Base-by-base conservation (phyloP, 768 basidiomycete species). In the Calocybe gangraenosa region DNA sequence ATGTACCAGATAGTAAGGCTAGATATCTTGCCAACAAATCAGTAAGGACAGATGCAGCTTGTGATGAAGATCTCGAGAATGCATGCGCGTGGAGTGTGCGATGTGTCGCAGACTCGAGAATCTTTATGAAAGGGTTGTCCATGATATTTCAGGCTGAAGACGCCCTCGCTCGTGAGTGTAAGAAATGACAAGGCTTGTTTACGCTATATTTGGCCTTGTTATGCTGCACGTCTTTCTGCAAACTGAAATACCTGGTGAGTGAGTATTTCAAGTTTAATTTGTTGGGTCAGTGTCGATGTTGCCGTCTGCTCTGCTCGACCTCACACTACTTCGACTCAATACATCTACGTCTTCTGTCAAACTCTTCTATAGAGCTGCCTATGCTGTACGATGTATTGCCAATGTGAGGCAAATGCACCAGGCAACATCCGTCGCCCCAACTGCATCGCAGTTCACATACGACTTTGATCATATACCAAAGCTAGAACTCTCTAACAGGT, bases 11-110 rank as follows among this genome's bases (percentile, higher is more conserved):
- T 15, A 90, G 69, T 19, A 90, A 69, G 8, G 75, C 53, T 46
- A 91, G 68, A 62, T 91, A 92, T 44, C 85, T 81, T 30, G 84
- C 73, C 52, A 92, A 75, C 50, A 91, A 70, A 64, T 86, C 87
- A 10, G 86, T 84, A 37, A 92, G 72, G 14, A 84, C 76, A 19
- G 76, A 65, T 8, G 81, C 72, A 2, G 90, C 87, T 57, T 85
- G 83, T 1, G 79, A 65, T 2, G 90, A 92, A 0, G 88, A 76
- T 40, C 86, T 76, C 30, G 84, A 79, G 65, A 92, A 92, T 50
- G 74, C 74, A 52, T 90, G 80, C 0, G 87, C 83, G 51, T 91
- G 87, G 13, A 91, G 73, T 14, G 86, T 84, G 44, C 81, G 77
- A 60, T 81, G 73, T 1, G 79, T 76, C 0, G 76, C 79, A 2